Conservation (phyloP, 306 rosid species). For the Vigna nakashimae region DNA sequence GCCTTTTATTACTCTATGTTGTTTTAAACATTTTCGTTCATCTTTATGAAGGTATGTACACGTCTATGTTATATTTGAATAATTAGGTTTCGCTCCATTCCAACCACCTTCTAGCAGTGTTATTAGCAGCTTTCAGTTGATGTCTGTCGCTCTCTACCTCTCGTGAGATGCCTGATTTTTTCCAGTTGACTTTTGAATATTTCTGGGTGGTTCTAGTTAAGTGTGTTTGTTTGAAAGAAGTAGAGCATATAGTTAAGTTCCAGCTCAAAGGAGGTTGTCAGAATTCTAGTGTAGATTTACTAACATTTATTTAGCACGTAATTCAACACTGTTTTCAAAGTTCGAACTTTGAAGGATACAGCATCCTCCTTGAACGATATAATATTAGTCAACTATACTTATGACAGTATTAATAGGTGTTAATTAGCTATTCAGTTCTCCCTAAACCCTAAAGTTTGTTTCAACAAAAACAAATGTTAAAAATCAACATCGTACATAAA, state of each 20-base stretch:
- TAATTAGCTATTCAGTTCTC: background rate
- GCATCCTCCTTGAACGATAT: background rate
- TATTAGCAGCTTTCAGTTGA: background rate
- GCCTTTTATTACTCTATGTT: background rate
- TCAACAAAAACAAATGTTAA: background rate
- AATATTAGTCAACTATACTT: background rate
- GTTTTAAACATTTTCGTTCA: background rate
- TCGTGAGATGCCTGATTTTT: background rate
- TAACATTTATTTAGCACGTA: background rate
- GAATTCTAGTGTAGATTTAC: background rate
- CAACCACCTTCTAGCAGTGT: background rate
- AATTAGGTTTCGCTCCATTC: constrained; percentile 8
- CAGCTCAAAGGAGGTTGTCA: background rate
- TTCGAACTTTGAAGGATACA: background rate
- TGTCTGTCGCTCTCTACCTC: background rate
- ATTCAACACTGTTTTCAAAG: background rate
- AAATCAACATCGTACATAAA: too few species aligned
- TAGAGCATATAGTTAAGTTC: background rate
- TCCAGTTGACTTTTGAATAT: constrained; percentile 3
- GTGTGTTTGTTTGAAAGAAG: background rate
- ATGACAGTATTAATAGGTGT: background rate
- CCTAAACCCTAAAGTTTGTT: background rate
- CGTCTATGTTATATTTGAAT: background rate
- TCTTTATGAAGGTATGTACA: background rate
- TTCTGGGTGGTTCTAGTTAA: background rate